Conservation (phyloP, 768 basidiomycete genomes). For the Epithele typhae region DNA sequence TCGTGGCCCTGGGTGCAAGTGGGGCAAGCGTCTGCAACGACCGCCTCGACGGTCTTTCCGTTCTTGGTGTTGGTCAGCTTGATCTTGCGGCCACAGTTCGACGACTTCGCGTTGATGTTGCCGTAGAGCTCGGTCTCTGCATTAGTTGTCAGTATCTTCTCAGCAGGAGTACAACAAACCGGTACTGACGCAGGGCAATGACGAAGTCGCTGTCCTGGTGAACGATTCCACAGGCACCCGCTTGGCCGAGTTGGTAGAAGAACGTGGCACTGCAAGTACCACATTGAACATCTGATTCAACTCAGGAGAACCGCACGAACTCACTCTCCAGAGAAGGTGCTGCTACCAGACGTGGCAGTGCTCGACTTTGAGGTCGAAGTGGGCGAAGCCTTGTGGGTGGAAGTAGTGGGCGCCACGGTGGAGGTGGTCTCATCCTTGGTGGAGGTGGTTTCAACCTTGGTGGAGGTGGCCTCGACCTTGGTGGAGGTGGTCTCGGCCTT, state of each 20-base stretch:
- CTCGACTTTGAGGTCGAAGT: neutral
- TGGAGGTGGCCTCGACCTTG: slow-evolving; percentile 14
- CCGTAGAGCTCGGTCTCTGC: slow-evolving; percentile 50
- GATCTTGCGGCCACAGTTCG: slow-evolving; percentile 64
- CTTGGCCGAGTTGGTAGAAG: slow-evolving; percentile 46
- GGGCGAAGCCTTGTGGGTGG: slow-evolving; percentile 13
- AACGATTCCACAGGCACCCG: slow-evolving; percentile 75
- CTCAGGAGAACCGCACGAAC: neutral
- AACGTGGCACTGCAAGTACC: slow-evolving; percentile 38
- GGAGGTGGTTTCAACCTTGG: slow-evolving; percentile 15
- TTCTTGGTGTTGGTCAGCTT: slow-evolving; percentile 58
- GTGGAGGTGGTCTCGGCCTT: slow-evolving; percentile 16
- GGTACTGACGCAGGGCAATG: slow-evolving; percentile 55
- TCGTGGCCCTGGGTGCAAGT: slow-evolving; percentile 63
- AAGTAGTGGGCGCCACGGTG: slow-evolving; percentile 9
- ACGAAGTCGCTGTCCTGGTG: slow-evolving; percentile 55
- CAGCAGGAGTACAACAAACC: too few species aligned
- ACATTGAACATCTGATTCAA: too few species aligned
- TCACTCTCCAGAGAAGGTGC: neutral
- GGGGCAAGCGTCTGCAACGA: slow-evolving; percentile 66
- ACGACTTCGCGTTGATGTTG: slow-evolving; percentile 39
- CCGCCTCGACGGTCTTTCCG: slow-evolving; percentile 55
- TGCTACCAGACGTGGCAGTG: neutral
- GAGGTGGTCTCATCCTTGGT: too few species aligned
- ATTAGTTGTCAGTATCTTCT: too few species aligned